phyloP scores from a whole-genome alignment of 140 eudicot species.

The Flaveria floridana region DNA sequence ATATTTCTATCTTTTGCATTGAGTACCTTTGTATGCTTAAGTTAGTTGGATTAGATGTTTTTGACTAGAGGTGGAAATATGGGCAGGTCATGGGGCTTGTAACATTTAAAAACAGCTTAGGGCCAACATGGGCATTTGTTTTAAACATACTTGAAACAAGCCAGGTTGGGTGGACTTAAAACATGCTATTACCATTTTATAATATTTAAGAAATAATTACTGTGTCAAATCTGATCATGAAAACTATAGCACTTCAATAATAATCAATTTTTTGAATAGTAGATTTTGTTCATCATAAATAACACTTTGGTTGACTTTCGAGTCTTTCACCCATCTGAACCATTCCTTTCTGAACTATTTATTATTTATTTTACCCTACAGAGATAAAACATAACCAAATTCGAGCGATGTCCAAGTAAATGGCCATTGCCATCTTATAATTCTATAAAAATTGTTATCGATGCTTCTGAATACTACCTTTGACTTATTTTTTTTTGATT shows the following conservation, averaged over 20 bases:
- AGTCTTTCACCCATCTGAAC: not conserved
- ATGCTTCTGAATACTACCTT: not conserved
- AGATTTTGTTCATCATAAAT: not conserved
- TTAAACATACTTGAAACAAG: not conserved
- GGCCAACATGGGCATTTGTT: not conserved
- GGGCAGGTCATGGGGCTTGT: not conserved
- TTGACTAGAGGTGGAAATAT: not conserved
- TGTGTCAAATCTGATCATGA: not conserved
- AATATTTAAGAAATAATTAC: not conserved
- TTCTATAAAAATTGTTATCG: not conserved
- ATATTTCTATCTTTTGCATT: not conserved
- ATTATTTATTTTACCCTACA: not conserved
- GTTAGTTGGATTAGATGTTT: not conserved
- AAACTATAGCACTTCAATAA: not conserved
- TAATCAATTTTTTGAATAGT: not conserved
- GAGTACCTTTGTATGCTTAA: not conserved
- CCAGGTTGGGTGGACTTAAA: not conserved
- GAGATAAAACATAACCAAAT: not conserved
- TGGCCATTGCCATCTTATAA: not conserved
- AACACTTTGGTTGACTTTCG: not conserved
- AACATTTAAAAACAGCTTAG: not conserved
- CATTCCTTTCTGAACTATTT: not conserved
- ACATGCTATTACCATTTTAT: not conserved
- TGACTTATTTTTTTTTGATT: conserved; percentile 34
- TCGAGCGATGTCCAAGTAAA: not conserved